These are phyloP conservation scores for Lasiodiplodia hormozganensis DNA, from an alignment of 2,329 filamentous ascomycete genomes.

Conservation along the genomic window DNA sequence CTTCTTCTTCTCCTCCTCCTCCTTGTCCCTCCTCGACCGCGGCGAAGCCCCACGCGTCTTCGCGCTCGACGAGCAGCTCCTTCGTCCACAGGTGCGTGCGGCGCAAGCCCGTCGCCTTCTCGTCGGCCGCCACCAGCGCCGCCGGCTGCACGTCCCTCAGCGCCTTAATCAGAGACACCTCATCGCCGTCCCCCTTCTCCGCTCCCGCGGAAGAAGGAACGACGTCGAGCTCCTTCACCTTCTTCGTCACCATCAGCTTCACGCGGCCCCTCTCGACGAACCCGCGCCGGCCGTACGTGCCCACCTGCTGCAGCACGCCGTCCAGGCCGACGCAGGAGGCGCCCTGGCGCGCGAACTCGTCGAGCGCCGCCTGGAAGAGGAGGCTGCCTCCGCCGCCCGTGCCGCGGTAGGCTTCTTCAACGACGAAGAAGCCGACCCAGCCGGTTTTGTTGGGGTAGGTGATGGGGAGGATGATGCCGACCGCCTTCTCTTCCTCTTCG, in stretches of 20 bases:
- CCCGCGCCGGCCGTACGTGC: constrained; percentile 44
- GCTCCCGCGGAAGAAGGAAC: background rate
- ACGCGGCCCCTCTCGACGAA: constrained; percentile 42
- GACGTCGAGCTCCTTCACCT: constrained; percentile 8
- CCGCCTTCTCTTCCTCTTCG: constrained; percentile 31
- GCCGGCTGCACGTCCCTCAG: constrained; percentile 36
- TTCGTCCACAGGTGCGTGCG: constrained; percentile 41
- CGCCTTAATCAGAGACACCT: constrained; percentile 29
- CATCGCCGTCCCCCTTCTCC: constrained; percentile 25
- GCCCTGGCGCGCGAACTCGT: constrained; percentile 33
- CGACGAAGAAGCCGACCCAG: constrained; percentile 49
- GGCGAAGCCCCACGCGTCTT: constrained; percentile 40
- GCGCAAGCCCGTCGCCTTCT: constrained; percentile 42
- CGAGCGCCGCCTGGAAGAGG: constrained; percentile 41
- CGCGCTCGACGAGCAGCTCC: constrained; percentile 38
- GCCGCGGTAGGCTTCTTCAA: constrained; percentile 40
- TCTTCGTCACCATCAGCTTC: constrained; percentile 36
- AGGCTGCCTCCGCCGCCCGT: constrained; percentile 44
- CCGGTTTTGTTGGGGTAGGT: constrained; percentile 45
- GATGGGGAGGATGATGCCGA: constrained; percentile 44
- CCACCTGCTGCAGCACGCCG: constrained; percentile 46
- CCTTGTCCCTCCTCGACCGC: constrained; percentile 34
- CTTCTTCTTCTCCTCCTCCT: too few relatives aligned
- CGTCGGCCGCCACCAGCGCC: constrained; percentile 38
- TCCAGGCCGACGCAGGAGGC: constrained; percentile 44